Conservation (phyloP, 192 early-diverging fungal genomes). For the Irineochytrium annulatum region DNA sequence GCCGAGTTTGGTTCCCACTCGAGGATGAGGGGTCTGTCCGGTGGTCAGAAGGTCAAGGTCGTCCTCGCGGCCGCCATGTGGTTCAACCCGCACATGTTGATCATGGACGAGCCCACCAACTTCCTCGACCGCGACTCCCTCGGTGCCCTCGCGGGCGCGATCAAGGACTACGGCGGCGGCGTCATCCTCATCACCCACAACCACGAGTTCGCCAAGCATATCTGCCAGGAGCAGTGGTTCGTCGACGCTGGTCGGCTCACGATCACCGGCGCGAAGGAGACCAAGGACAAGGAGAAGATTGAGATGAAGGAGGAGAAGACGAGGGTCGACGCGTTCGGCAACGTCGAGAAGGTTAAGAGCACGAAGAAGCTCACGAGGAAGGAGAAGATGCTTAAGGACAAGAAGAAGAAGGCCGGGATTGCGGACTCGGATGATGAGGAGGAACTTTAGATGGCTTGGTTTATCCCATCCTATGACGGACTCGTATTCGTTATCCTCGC, state of each 20-base stretch:
- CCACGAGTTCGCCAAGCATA: slow-evolving; percentile 71
- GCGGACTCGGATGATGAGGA: slow-evolving; percentile 40
- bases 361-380: slow-evolving; percentile 54
- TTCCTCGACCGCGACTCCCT: slow-evolving; percentile 75
- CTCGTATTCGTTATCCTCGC: too few relatives aligned
- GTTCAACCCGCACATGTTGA: slow-evolving; percentile 79
- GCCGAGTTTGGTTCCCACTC: slow-evolving; percentile 74
- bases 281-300: slow-evolving; percentile 36
- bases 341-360: slow-evolving; percentile 67
- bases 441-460: too few relatives aligned
- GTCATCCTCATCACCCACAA: slow-evolving; percentile 83
- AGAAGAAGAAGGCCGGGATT: too few relatives aligned
- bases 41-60: slow-evolving; percentile 84
- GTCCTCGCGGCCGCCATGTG: slow-evolving; percentile 82
- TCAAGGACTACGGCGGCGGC: slow-evolving; percentile 73
- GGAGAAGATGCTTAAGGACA: slow-evolving; percentile 45
- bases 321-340: slow-evolving; percentile 67
- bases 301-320: slow-evolving; percentile 43
- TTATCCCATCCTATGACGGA: too few relatives aligned
- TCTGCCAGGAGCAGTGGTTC: slow-evolving; percentile 71
- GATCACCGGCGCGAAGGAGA: slow-evolving; percentile 41
- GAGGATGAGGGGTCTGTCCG: slow-evolving; percentile 71
- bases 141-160: slow-evolving; percentile 70
- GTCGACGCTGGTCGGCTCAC: slow-evolving; percentile 60
- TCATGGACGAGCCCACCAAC: slow-evolving; percentile 74